phyloP scores from a whole-genome alignment of 2,329 filamentous ascomycete species.

The Phyllosticta ampelicida region DNA sequence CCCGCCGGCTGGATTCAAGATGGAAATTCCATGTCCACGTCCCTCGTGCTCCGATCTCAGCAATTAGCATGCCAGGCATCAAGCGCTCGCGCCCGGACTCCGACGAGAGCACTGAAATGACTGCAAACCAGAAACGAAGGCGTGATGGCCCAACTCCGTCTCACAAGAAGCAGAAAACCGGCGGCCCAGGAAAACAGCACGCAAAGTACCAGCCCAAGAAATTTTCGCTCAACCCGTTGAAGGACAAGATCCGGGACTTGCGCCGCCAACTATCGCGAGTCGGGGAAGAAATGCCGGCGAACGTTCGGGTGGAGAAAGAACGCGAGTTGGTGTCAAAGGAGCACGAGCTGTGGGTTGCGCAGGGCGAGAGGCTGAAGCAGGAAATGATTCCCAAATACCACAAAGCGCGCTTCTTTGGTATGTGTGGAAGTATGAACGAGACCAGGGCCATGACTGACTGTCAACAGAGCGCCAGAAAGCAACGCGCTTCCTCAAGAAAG shows the following conservation, averaged over 20 bases:
- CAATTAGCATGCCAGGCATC: constrained; percentile 3
- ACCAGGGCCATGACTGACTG: constrained; percentile 10
- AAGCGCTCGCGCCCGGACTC: constrained; percentile 1
- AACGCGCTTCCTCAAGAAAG: constrained; percentile 52
- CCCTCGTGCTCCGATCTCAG: background rate
- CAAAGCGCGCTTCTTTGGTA: constrained; percentile 77
- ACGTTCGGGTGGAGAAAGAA: constrained; percentile 58
- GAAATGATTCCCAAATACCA: constrained; percentile 71
- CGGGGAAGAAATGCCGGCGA: constrained; percentile 51
- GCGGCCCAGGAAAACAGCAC: constrained; percentile 20
- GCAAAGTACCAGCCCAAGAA: constrained; percentile 9
- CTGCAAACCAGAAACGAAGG: constrained; percentile 3
- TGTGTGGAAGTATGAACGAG: constrained; percentile 16
- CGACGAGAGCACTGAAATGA: background rate
- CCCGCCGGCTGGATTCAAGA: constrained; percentile 1
- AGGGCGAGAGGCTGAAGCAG: constrained; percentile 50
- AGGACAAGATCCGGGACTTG: constrained; percentile 61
- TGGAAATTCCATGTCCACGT: too few species aligned
- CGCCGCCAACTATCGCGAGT: constrained; percentile 53
- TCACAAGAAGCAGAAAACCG: constrained; percentile 13
- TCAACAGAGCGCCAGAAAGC: constrained; percentile 60
- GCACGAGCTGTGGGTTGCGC: constrained; percentile 49
- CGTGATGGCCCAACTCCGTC: background rate
- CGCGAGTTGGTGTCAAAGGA: constrained; percentile 58
- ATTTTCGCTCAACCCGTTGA: constrained; percentile 47